phyloP scores from a whole-genome alignment of 768 basidiomycete species.

The Tricholoma bakamatsutake region DNA sequence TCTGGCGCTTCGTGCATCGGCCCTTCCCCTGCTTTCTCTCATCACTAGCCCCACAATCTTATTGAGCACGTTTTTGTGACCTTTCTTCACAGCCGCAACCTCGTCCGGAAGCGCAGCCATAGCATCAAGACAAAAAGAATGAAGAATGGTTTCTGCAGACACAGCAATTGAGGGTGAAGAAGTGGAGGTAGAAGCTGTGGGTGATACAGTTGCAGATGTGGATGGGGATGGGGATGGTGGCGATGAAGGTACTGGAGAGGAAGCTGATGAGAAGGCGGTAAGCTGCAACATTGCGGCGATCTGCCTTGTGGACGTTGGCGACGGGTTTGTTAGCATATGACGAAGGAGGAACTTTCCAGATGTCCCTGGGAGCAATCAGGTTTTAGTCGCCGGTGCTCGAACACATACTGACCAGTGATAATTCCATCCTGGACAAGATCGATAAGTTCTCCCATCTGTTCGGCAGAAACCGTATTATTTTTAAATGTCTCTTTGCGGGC shows the following conservation, averaged over 20 bases:
- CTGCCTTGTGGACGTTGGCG: slow-evolving; percentile 27
- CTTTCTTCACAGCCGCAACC: slow-evolving; percentile 55
- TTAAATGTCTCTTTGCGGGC: slow-evolving; percentile 47
- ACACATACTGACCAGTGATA: slow-evolving; percentile 56
- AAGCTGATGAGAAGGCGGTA: slow-evolving; percentile 28
- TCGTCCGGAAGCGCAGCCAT: slow-evolving; percentile 64
- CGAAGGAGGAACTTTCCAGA: slow-evolving; percentile 76
- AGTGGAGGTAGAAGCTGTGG: slow-evolving; percentile 7
- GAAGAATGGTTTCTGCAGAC: slow-evolving; percentile 23
- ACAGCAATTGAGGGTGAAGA: not conserved
- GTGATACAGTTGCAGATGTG: slow-evolving; percentile 7
- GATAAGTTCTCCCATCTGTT: slow-evolving; percentile 71
- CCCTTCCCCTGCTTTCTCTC: slow-evolving; percentile 72
- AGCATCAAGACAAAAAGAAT: slow-evolving; percentile 53
- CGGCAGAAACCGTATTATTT: slow-evolving; percentile 52
- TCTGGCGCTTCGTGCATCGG: slow-evolving; percentile 61
- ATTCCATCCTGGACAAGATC: slow-evolving; percentile 60
- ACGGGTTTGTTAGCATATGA: slow-evolving; percentile 51
- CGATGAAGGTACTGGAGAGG: slow-evolving; percentile 5
- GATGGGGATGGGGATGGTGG: slow-evolving; percentile 5
- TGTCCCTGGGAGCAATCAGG: slow-evolving; percentile 42
- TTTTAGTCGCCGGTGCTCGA: not conserved
- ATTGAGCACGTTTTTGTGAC: slow-evolving; percentile 74
- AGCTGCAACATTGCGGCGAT: slow-evolving; percentile 49
- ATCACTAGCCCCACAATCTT: slow-evolving; percentile 83